These are phyloP conservation scores for Parietaria judaica DNA, from an alignment of 306 rosid species.

Conservation along the genomic window DNA sequence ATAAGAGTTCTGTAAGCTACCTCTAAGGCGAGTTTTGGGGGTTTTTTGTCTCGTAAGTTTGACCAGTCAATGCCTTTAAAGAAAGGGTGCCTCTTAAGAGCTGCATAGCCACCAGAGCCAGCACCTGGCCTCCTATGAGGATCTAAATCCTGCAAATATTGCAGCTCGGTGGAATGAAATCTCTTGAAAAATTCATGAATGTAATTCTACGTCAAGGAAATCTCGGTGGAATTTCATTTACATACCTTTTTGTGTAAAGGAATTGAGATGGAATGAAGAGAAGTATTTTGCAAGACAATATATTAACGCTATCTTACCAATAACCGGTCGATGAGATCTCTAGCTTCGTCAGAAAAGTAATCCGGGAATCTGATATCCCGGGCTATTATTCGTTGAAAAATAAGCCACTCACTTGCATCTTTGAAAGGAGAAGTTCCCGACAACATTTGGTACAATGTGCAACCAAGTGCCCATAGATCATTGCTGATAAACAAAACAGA, in stretches of 20 bases:
- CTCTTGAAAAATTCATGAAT: constrained; percentile 9
- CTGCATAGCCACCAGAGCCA: constrained; percentile 72
- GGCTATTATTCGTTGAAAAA: constrained; percentile 95
- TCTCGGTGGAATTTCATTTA: too few relatives aligned
- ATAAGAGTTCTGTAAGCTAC: constrained; percentile 38
- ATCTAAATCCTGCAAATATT: constrained; percentile 68
- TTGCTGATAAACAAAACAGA: constrained; percentile 53
- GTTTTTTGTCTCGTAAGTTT: constrained; percentile 46
- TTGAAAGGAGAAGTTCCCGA: constrained; percentile 98
- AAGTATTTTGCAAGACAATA: too few relatives aligned
- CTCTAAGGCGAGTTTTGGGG: constrained; percentile 79
- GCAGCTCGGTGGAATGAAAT: constrained; percentile 1
- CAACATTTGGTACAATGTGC: constrained; percentile 99
- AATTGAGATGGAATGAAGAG: too few relatives aligned
- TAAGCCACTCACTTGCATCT: constrained; percentile 99
- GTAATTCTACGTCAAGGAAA: too few relatives aligned
- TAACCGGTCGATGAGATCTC: constrained; percentile 71
- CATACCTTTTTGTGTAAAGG: too few relatives aligned
- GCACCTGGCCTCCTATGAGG: constrained; percentile 88
- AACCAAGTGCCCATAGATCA: constrained; percentile 99
- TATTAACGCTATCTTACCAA: constrained; percentile 42
- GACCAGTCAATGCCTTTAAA: constrained; percentile 80
- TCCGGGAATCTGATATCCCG: constrained; percentile 92
- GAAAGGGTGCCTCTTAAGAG: constrained; percentile 73
- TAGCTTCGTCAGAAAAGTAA: constrained; percentile 78